Evolutionary conservation across 2,329 filamentous ascomycete genomes (phyloP).

Genomic region (Fusarium oligoseptatum): DNA sequence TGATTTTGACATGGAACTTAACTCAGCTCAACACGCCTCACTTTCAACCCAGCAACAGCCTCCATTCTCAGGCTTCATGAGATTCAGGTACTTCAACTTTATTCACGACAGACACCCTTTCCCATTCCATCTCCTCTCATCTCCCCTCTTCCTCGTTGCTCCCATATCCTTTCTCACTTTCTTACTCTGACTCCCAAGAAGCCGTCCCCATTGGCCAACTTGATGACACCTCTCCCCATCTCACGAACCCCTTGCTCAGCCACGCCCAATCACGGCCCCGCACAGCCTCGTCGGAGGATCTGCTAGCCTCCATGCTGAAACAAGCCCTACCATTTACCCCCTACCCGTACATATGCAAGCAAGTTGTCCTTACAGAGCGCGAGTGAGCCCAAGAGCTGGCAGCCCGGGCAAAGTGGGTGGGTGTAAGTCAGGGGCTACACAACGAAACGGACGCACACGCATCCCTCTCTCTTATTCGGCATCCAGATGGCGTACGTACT

Average conservation of each 20-base stretch:
- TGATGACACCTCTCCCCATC: conserved; percentile 32
- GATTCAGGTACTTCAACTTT: neutral
- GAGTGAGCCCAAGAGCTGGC: neutral
- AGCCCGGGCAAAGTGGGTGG: neutral
- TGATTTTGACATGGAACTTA: neutral
- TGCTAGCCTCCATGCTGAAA: conserved; percentile 45
- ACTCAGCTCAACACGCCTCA: neutral
- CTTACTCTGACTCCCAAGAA: conserved; percentile 11
- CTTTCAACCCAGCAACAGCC: neutral
- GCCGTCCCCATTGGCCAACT: conserved; percentile 23
- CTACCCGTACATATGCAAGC: conserved; percentile 37
- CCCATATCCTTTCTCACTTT: neutral
- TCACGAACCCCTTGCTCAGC: conserved; percentile 13
- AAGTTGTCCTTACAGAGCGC: conserved; percentile 8
- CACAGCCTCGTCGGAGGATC: conserved; percentile 36
- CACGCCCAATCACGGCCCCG: conserved; percentile 37
- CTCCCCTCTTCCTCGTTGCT: neutral
- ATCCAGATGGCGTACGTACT: neutral
- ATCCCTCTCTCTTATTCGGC: neutral
- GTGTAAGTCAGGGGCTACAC: conserved; percentile 27
- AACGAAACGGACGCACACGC: conserved; percentile 23
- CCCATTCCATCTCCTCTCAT: conserved; percentile 1
- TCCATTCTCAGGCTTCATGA: neutral
- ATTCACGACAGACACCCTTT: neutral
- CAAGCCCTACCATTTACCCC: conserved; percentile 44